Base-by-base conservation (phyloP, 1,284 basidiomycete genomes). In the Cryptococcus amylolentus region DNA sequence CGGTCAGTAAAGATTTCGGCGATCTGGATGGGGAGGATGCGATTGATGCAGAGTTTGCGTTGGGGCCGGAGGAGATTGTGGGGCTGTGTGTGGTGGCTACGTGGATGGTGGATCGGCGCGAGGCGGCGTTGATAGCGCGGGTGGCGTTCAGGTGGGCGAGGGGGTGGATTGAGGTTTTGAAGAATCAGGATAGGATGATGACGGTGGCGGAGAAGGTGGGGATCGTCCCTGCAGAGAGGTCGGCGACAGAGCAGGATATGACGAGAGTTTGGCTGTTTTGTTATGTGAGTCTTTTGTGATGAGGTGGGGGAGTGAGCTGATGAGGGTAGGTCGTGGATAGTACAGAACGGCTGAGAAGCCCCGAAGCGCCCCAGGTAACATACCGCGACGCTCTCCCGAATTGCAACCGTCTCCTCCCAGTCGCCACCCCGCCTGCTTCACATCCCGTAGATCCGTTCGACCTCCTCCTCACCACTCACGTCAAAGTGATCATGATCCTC, bases 41-140 rank as follows among this genome's bases (percentile, higher is more conserved):
- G 14, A 56, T 71, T 13, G 73, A 77, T 61, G 68, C 70, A 13
- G 75, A 77, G 58, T 62, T 76, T 23, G 75, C 72, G 16, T 68
- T 77, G 28, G 75, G 75, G 1, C 72, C 75, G 13, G 75, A 77
- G 55, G 75, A 77, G 63, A 77, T 77, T 59, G 67, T 73, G 1
- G 72, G 63, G 20, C 65, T 68, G 14, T 69, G 66, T 49, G 57
- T 71, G 20, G 55, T 75, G 4, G 68, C 72, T 9, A 67, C 65
- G 35, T 75, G 68, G 47, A 71, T 69, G 57, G 60, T 58, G 1
- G 66, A 71, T 37, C 57, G 66, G 28, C 62, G 64, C 28, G 57
- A 66, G 39, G 69, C 68, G 5, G 60, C 60, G 31, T 53, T 60
- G 7, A 70, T 75, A 35, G 73, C 73, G 0, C 52, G 61, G 27